Evolutionary conservation across 139 green algal species (phyloP), one percentile per base, ranked within the genome.

Genomic region (Pycnococcus provasolii): DNA sequence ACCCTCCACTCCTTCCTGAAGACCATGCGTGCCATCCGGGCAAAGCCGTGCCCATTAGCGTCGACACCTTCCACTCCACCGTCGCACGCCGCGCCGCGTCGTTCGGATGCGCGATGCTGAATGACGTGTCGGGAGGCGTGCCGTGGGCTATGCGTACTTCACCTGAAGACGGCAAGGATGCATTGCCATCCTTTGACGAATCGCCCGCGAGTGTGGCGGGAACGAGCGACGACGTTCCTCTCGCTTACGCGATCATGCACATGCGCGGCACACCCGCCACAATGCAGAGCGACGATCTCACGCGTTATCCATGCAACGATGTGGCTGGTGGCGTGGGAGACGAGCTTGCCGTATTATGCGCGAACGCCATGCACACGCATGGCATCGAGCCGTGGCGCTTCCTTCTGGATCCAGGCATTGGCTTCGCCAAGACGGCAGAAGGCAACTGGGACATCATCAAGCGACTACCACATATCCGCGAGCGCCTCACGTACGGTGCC

Each of bases 221-320:
- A 84, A 40, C 53, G n/a, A 37, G 42, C 42, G 4, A 15, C 0
- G 15, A 76, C 37, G 74, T 95, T 42, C 81, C 83, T 1, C 85
- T 96, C 63, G 84, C 93, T 0, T 96, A 94, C 74, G 74, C 96
- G 39, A 60, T 96, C 42, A 97, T 96, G 91, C 92, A 99, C 82
- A 94, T 94, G 81, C 84, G 92, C 2, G 92, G 92, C 2, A 79
- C 87, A 44, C 86, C 88, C 0, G 64, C 39, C 9, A 91, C 82
- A 45, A 97, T 99, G 92, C 64, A 79, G 64, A 46, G 59, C 1
- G 6, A 45, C 0, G 53, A 77, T 50, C 74, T 89, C 76, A 87
- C 79, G 0, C 45, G 54, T 0, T 91, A 95, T 62, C 64, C 11
- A 2, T n/a, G 42, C 9, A 60, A 60, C 37, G 78, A 85, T 55